Conservation (phyloP, 2,329 filamentous ascomycete genomes). For the Penicillium sp. region DNA sequence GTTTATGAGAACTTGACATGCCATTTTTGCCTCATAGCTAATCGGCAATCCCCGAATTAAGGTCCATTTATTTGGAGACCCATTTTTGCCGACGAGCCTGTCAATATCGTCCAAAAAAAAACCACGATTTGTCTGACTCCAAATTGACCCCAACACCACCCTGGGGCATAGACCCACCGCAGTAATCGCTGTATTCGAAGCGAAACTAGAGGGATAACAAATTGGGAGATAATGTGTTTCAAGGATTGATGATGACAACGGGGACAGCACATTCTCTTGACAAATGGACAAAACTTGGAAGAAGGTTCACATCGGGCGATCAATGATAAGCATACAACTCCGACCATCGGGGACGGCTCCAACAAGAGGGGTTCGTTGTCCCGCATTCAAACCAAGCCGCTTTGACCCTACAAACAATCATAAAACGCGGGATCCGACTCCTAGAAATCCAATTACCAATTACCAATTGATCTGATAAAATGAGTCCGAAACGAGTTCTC, state of each 20-base stretch:
- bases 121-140: conserved; percentile 10
- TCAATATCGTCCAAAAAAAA: neutral
- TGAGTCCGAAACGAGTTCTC: conserved; percentile 33
- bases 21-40: conserved; percentile 1
- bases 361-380: conserved; percentile 12
- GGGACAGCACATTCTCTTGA: neutral
- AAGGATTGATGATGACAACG: neutral
- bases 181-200: neutral
- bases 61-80: neutral
- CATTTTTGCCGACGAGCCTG: conserved; percentile 2
- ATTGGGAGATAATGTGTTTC: neutral
- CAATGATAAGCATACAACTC: conserved; percentile 1
- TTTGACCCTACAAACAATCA: conserved; percentile 1
- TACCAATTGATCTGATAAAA: conserved; percentile 4
- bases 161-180: conserved; percentile 8
- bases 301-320: too few relatives aligned
- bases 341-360: conserved; percentile 14
- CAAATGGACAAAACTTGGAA: too few relatives aligned
- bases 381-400: conserved; percentile 13
- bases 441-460: neutral
- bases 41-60: conserved; percentile 10
- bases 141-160: conserved; percentile 21
- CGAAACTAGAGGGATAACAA: neutral
- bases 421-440: neutral
- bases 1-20: conserved; percentile 1